Evolutionary conservation across 768 basidiomycete genomes (phyloP), one percentile per base, ranked within the genome.

Genomic region (Naganishia kalamii): DNA sequence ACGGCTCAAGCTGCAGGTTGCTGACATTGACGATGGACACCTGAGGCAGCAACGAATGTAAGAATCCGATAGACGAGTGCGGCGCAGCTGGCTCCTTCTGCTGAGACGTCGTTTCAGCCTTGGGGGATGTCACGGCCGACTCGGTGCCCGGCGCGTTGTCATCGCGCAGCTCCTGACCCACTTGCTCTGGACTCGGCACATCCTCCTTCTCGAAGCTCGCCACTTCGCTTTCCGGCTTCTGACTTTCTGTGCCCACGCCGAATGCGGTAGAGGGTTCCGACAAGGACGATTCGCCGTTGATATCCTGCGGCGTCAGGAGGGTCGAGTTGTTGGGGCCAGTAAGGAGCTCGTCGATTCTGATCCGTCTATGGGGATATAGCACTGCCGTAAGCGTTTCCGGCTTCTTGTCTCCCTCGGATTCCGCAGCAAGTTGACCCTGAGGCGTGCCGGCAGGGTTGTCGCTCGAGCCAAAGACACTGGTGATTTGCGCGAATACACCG

Each of bases 401-500:
- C 76, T 85, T 86, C 60, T 85, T 85, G 47, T 85, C 86, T 2
- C 65, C 65, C 13, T 51, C 60, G 4, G 54, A 37, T 51, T 41
- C 63, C 3, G 30, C 54, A 21, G 32, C 59, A 30, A 62, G 52
- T 23, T 62, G 60, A 3, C 46, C 60, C 46, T 47, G 44, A 13
- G 37, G 47, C 10, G 47, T 50, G 25, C 62, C 63, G 35, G 61
- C 43, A 35, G 52, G 64, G 63, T 66, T 69, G 59, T 62, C 65
- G 33, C 68, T 61, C 17, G 70, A 69, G 17, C 70, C 74, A 65
- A 77, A 77, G 0, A 93, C 87, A 69, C 89, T 92, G 0, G 93
- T 97, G 60, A 97, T 92, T 79, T 98, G 94, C 1, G 92, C 92
- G 72, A 98, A 96, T 5, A 97, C 92, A 48, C 94, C 94, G 63